Conservation (phyloP, 108 stramenopile species). For the Skeletonema potamos region DNA sequence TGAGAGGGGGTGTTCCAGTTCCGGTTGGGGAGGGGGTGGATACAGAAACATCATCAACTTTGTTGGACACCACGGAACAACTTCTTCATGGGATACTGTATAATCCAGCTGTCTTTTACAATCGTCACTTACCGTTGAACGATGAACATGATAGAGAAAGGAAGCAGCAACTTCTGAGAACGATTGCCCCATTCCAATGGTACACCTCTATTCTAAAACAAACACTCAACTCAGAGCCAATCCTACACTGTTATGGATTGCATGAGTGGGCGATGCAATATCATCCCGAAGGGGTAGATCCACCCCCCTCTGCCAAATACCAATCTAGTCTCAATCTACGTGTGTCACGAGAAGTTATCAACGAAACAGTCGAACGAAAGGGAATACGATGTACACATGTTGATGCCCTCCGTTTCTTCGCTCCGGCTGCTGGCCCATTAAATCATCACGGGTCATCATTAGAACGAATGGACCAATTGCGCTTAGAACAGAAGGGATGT, state of each 20-base stretch:
- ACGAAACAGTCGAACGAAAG: slow-evolving; percentile 80
- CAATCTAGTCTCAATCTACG: slow-evolving; percentile 81
- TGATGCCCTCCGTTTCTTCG: slow-evolving; percentile 93
- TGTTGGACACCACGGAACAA: slow-evolving; percentile 1
- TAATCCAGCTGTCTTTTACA: slow-evolving; percentile 56
- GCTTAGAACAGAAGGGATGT: slow-evolving; percentile 79
- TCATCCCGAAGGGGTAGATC: slow-evolving; percentile 53
- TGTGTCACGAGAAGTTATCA: slow-evolving; percentile 69
- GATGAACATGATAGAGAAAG: background rate
- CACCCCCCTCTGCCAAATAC: slow-evolving; percentile 65
- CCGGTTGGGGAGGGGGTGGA: background rate
- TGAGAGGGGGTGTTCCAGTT: slow-evolving; percentile 49
- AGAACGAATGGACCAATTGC: slow-evolving; percentile 59
- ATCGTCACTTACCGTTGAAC: slow-evolving; percentile 13
- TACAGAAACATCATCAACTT: background rate
- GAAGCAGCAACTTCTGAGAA: background rate
- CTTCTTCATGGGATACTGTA: slow-evolving; percentile 49
- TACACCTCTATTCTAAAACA: slow-evolving; percentile 64
- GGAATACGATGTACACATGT: slow-evolving; percentile 91
- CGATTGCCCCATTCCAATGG: slow-evolving; percentile 67
- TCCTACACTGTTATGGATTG: slow-evolving; percentile 89
- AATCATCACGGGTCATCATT: slow-evolving; percentile 65
- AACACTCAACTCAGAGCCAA: slow-evolving; percentile 67
- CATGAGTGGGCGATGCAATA: slow-evolving; percentile 99
- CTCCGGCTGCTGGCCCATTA: slow-evolving; percentile 78